Conservation (phyloP, 257 asterid genomes). For the Solanum sejunctum region DNA sequence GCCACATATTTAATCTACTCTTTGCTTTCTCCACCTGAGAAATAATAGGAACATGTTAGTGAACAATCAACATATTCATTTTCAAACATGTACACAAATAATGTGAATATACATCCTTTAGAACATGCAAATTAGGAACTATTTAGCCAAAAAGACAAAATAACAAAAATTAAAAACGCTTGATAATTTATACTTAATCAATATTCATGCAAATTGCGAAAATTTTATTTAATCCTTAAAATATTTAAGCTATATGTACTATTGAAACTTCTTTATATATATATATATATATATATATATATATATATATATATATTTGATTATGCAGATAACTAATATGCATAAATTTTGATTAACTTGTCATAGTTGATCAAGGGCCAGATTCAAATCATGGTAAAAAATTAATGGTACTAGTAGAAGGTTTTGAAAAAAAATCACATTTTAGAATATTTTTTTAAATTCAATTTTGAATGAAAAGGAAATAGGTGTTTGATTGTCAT, state of each 20-base stretch:
- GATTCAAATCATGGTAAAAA: background rate
- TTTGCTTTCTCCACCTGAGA: constrained; percentile 18
- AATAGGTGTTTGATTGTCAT: background rate
- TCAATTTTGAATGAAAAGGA: background rate
- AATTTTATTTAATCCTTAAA: background rate
- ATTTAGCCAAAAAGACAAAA: background rate
- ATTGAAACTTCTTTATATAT: background rate
- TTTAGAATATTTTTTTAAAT: background rate
- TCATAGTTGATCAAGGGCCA: background rate
- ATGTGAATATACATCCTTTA: background rate
- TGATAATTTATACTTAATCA: background rate
- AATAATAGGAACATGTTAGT: background rate
- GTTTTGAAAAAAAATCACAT: background rate
- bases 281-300: too few relatives aligned
- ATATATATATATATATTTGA: background rate
- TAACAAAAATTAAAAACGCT: background rate
- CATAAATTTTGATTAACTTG: background rate
- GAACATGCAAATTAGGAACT: background rate
- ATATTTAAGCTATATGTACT: background rate
- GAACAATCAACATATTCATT: background rate
- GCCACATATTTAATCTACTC: constrained; percentile 11
- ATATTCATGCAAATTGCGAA: background rate
- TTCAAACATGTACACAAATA: background rate
- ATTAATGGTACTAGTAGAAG: background rate
- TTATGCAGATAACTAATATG: background rate